Percentiles rank a stretch among this genome's conserved stretches.
phyloP scores from a whole-genome alignment of 2,329 filamentous ascomycete genomes.

The Huntiella decipiens region DNA sequence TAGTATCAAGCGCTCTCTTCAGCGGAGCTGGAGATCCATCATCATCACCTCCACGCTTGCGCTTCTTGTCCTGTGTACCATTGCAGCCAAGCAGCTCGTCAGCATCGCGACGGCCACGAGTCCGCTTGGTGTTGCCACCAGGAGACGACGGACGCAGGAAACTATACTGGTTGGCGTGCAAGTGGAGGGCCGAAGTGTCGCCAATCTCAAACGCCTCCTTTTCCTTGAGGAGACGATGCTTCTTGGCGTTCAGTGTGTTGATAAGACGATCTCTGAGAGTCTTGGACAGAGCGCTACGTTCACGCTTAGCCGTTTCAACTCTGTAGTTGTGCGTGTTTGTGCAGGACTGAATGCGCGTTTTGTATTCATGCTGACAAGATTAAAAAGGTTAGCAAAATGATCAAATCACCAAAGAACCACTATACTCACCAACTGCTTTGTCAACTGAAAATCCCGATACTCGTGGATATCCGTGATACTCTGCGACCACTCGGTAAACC shows the following conservation, averaged over 20 bases:
- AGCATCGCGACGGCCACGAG: slow-evolving; percentile 38
- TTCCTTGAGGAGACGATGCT: slow-evolving; percentile 43
- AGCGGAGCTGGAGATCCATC: slow-evolving; percentile 43
- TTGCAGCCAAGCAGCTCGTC: slow-evolving; percentile 29
- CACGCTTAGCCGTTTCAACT: slow-evolving; percentile 40
- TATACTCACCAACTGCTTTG: slow-evolving; percentile 54
- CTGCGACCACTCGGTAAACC: slow-evolving; percentile 69
- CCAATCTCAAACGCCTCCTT: slow-evolving; percentile 50
- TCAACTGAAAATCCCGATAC: slow-evolving; percentile 65
- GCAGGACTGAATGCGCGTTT: slow-evolving; percentile 40
- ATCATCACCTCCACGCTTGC: slow-evolving; percentile 39
- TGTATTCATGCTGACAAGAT: slow-evolving; percentile 36
- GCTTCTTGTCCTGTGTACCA: slow-evolving; percentile 37
- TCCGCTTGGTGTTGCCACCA: slow-evolving; percentile 45
- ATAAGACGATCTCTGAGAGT: slow-evolving; percentile 49
- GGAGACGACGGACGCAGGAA: slow-evolving; percentile 45
- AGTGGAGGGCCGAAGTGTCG: slow-evolving; percentile 43
- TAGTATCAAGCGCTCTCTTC: slow-evolving; percentile 34
- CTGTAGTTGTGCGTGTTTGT: slow-evolving; percentile 42
- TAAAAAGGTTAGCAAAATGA: neutral
- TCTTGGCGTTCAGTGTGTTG: slow-evolving; percentile 45
- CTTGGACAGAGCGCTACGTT: slow-evolving; percentile 37
- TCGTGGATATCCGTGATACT: slow-evolving; percentile 79
- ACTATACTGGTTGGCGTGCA: slow-evolving; percentile 51
- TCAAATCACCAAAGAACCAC: neutral